These are phyloP conservation scores for Neurospora sp. DNA, from an alignment of 495 filamentous ascomycete species.

Conservation along the genomic window DNA sequence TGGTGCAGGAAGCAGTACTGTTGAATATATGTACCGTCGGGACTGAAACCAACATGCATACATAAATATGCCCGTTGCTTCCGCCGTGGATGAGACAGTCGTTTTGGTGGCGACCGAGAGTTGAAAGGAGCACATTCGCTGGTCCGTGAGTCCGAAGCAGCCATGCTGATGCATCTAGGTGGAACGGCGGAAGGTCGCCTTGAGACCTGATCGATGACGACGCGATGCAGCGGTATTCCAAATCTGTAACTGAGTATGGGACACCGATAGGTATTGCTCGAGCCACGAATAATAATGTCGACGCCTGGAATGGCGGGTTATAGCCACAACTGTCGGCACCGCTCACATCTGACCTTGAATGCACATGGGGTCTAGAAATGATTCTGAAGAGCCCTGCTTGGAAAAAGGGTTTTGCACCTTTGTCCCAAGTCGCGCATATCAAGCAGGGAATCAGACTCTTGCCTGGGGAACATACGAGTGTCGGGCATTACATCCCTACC, in stretches of 20 bases:
- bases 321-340: background rate
- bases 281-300: background rate
- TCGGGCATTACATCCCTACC: background rate
- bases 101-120: background rate
- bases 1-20: background rate
- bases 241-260: background rate
- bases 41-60: background rate
- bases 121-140: background rate
- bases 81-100: background rate
- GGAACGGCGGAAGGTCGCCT: background rate
- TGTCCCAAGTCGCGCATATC: background rate
- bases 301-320: background rate
- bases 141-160: background rate
- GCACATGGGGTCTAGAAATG: background rate
- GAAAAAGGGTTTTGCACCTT: background rate
- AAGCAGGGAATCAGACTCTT: background rate
- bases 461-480: background rate
- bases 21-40: background rate
- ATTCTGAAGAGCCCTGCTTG: background rate
- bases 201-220: background rate
- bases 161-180: background rate
- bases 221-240: background rate
- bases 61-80: background rate
- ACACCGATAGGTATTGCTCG: background rate
- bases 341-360: background rate